Percentiles rank a stretch among this genome's conserved stretches.
Conservation (phyloP, 202 grass and related monocot genomes). For the Digitaria exilis region DNA sequence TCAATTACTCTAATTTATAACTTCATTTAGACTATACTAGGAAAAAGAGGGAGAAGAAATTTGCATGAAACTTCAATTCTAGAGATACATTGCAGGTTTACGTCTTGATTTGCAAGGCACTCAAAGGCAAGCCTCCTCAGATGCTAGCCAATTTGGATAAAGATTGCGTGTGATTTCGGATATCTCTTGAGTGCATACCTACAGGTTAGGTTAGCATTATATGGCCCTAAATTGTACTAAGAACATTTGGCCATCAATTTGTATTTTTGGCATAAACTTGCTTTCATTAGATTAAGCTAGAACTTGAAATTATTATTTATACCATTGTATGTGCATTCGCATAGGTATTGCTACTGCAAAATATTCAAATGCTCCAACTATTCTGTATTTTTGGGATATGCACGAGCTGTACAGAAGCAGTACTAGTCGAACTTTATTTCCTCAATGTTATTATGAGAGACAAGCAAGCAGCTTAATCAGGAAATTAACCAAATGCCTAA, state of each 20-base stretch:
- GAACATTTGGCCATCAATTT: not conserved
- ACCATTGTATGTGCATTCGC: not conserved
- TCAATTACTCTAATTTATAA: constrained; percentile 22
- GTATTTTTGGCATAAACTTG: not conserved
- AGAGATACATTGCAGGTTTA: constrained; percentile 19
- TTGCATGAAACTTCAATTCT: not conserved
- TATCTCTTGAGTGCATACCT: not conserved
- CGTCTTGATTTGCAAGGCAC: constrained; percentile 13
- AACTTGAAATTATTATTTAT: not conserved
- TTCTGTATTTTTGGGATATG: not conserved
- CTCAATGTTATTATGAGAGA: not conserved
- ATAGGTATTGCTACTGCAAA: not conserved
- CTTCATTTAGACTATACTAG: not conserved
- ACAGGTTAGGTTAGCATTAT: not conserved
- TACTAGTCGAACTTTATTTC: not conserved
- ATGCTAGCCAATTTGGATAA: not conserved
- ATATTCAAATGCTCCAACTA: not conserved
- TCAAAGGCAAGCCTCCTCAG: not conserved
- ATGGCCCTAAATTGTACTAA: not conserved
- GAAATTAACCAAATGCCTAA: not conserved
- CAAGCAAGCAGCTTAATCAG: not conserved
- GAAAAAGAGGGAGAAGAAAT: not conserved
- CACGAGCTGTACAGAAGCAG: not conserved
- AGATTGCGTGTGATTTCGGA: not conserved
- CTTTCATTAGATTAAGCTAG: constrained; percentile 4